A percentile compares a stretch with the other conserved stretches of the same genome.
Conservation (phyloP, 2,329 filamentous ascomycete species). For the Aspergillus floridensis region DNA sequence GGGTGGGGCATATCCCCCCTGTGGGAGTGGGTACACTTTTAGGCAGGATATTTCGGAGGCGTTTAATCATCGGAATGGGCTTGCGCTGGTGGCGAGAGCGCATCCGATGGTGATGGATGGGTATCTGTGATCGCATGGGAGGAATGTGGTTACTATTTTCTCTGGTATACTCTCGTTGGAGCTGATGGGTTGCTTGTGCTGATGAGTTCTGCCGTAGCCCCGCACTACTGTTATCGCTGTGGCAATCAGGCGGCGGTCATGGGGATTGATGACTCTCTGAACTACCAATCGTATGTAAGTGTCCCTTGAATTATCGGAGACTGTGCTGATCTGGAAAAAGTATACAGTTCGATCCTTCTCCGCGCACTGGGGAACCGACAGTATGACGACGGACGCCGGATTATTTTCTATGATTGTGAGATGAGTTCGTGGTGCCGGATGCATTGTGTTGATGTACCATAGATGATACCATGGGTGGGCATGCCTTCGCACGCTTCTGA, state of each 20-base stretch:
- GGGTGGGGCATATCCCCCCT: constrained; percentile 93
- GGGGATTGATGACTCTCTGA: constrained; percentile 80
- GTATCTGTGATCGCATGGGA: constrained; percentile 98
- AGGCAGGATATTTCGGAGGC: constrained; percentile 97
- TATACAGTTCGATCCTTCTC: too few species aligned
- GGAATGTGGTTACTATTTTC: constrained; percentile 98
- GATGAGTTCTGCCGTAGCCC: constrained; percentile 50
- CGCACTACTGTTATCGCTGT: constrained; percentile 97
- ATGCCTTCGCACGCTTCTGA: too few species aligned
- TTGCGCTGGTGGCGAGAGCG: constrained; percentile 87
- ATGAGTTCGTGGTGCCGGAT: too few species aligned
- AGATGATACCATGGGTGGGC: too few species aligned
- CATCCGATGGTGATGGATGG: constrained; percentile 99
- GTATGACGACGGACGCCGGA: too few species aligned
- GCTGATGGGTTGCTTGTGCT: constrained; percentile 16
- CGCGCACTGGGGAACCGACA: too few species aligned
- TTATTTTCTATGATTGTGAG: too few species aligned
- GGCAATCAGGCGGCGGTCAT: constrained; percentile 99
- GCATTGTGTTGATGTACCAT: too few species aligned
- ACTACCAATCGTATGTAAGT: too few species aligned
- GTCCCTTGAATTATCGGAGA: too few species aligned
- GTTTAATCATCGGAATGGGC: constrained; percentile 98
- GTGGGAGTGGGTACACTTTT: constrained; percentile 92
- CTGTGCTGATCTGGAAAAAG: too few species aligned
- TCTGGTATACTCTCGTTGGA: constrained; percentile 61